These are phyloP conservation scores for Yarrowia keelungensis DNA, from an alignment of 805 yeast genomes.

Conservation along the genomic window DNA sequence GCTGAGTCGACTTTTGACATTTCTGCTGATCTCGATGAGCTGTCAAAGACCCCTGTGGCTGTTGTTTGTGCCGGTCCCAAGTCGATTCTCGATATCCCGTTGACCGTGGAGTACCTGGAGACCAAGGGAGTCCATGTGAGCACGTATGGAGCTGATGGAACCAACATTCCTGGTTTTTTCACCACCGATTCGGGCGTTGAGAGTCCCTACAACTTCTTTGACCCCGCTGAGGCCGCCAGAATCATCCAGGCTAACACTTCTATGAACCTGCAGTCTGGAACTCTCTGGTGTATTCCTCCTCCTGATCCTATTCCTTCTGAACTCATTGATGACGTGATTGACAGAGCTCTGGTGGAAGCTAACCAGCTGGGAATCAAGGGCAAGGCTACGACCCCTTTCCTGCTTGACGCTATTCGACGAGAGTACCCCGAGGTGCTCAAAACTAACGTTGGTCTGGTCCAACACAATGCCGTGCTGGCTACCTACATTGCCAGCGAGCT, in stretches of 20 bases:
- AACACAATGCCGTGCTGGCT: conserved; percentile 75
- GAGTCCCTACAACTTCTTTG: conserved; percentile 70
- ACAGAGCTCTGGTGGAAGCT: conserved; percentile 66
- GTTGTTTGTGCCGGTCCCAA: conserved; percentile 96
- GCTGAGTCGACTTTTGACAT: conserved; percentile 79
- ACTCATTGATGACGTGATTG: conserved; percentile 63
- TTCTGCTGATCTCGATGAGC: conserved; percentile 86
- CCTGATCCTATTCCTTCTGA: conserved; percentile 65
- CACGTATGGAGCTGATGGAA: conserved; percentile 62
- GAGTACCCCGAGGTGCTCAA: conserved; percentile 60
- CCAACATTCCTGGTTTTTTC: conserved; percentile 80
- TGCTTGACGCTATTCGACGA: conserved; percentile 60
- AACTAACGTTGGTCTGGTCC: conserved; percentile 76
- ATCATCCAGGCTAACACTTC: conserved; percentile 57
- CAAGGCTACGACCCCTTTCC: conserved; percentile 79
- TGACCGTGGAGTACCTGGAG: conserved; percentile 85
- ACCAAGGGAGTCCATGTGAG: conserved; percentile 90
- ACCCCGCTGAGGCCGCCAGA: conserved; percentile 65
- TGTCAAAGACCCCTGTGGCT: conserved; percentile 80
- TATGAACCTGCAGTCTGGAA: conserved; percentile 69
- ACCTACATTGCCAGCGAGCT: conserved; percentile 68
- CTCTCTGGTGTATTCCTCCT: conserved; percentile 82
- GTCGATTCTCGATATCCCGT: conserved; percentile 77
- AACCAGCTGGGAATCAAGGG: conserved; percentile 62
- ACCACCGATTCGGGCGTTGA: conserved; percentile 73